Conservation (phyloP, 1,284 basidiomycete genomes). For the Pyrrhoderma lamaoense region DNA sequence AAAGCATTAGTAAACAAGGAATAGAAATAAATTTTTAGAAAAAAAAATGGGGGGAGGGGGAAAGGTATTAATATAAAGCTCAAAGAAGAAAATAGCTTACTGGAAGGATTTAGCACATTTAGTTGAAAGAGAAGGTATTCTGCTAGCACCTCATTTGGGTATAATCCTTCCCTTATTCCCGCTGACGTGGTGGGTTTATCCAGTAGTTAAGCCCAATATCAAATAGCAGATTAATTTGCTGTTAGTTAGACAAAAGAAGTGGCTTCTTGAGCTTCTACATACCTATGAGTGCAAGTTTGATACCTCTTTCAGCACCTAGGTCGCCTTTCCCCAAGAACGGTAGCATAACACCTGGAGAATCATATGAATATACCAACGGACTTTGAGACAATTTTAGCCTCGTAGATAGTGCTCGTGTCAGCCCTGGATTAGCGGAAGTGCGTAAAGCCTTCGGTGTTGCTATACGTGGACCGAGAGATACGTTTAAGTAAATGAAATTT, state of each 20-base stretch:
- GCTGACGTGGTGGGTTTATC: too few relatives aligned
- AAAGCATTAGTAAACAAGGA: slow-evolving; percentile 11
- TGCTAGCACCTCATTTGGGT: slow-evolving; percentile 78
- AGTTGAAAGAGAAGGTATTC: slow-evolving; percentile 87
- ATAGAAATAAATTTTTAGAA: slow-evolving; percentile 10
- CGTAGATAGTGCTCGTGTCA: slow-evolving; percentile 79
- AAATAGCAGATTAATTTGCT: slow-evolving; percentile 6
- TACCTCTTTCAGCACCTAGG: slow-evolving; percentile 80
- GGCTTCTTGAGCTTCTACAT: too few relatives aligned
- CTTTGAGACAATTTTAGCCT: slow-evolving; percentile 73
- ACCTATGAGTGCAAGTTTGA: slow-evolving; percentile 93
- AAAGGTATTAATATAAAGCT: slow-evolving; percentile 3
- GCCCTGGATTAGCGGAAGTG: slow-evolving; percentile 84
- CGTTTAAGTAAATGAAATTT: too few relatives aligned
- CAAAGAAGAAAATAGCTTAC: slow-evolving; percentile 43
- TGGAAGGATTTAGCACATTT: slow-evolving; percentile 66
- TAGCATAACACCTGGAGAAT: slow-evolving; percentile 96
- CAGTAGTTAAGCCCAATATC: slow-evolving; percentile 8
- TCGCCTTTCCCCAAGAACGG: slow-evolving; percentile 88
- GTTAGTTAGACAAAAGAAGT: slow-evolving; percentile 22
- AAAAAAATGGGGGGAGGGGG: slow-evolving; percentile 19
- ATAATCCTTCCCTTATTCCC: slow-evolving; percentile 91
- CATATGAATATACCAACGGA: slow-evolving; percentile 88
- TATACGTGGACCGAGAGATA: slow-evolving; percentile 21
- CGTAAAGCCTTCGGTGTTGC: slow-evolving; percentile 79